These are phyloP conservation scores for Daedaleopsis nitida DNA, from an alignment of 768 basidiomycete species.

Conservation along the genomic window DNA sequence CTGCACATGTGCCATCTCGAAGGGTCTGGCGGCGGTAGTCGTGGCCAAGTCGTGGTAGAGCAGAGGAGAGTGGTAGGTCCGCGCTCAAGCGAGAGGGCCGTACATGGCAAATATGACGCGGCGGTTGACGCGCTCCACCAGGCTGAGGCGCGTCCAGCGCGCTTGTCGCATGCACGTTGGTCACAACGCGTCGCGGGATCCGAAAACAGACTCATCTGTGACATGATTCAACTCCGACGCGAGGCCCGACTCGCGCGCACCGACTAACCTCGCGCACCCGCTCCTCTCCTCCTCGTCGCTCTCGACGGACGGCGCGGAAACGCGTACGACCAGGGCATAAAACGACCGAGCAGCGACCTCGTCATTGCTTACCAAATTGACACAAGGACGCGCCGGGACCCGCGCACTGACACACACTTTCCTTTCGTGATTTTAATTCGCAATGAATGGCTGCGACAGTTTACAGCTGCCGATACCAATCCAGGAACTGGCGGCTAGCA, in stretches of 20 bases:
- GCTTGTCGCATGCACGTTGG: slow-evolving; percentile 17
- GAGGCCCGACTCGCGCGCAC: no score
- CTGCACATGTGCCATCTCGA: slow-evolving; percentile 4
- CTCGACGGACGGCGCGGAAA: background rate
- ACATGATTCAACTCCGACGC: no score
- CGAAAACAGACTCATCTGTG: background rate
- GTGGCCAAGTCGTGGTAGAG: slow-evolving; percentile 18
- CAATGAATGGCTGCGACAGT: background rate
- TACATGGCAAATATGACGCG: slow-evolving; percentile 2
- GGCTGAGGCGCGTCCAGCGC: slow-evolving; percentile 13
- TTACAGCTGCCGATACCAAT: background rate
- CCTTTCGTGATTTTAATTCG: background rate
- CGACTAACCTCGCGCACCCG: background rate
- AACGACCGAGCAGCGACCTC: background rate
- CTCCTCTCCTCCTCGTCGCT: background rate
- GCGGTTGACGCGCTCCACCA: slow-evolving; percentile 16
- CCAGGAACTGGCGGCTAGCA: background rate
- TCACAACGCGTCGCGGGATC: slow-evolving; percentile 14
- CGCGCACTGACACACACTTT: background rate
- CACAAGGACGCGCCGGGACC: background rate
- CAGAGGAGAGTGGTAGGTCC: slow-evolving; percentile 2
- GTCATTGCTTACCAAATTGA: background rate
- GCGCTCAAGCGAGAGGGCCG: background rate
- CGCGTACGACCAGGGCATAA: background rate
- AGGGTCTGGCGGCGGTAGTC: slow-evolving; percentile 1